Evolutionary conservation across 306 rosid species (phyloP).

Genomic region (Carpinus viminea): DNA sequence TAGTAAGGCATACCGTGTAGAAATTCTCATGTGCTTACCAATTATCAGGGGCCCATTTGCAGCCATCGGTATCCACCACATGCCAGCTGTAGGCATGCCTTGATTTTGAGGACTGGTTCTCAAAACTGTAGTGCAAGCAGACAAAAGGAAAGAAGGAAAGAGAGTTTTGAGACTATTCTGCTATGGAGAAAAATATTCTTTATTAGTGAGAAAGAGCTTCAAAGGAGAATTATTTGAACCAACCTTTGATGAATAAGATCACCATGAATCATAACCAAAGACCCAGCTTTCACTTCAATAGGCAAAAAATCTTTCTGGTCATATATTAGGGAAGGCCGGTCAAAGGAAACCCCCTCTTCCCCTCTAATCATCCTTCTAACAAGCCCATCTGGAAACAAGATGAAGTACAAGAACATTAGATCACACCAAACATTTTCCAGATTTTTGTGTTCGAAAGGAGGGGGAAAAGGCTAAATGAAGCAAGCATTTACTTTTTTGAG

Average conservation of each 20-base stretch:
- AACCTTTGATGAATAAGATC: slow-evolving; percentile 98
- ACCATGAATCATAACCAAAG: slow-evolving; percentile 88
- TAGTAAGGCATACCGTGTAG: neutral
- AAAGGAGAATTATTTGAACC: slow-evolving; percentile 26
- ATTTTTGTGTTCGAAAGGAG: neutral
- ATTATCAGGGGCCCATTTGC: slow-evolving; percentile 87
- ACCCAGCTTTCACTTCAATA: slow-evolving; percentile 88
- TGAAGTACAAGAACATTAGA: slow-evolving; percentile 4
- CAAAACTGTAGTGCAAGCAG: slow-evolving; percentile 60
- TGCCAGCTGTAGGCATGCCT: slow-evolving; percentile 95
- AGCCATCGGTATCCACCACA: slow-evolving; percentile 84
- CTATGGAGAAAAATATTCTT: slow-evolving; percentile 8
- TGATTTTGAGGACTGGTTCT: slow-evolving; percentile 85
- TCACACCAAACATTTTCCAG: slow-evolving; percentile 5
- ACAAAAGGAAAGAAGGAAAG: slow-evolving; percentile 11
- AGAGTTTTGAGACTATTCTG: slow-evolving; percentile 6
- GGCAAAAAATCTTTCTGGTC: slow-evolving; percentile 80
- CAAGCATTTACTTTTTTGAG: slow-evolving; percentile 67
- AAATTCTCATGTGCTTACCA: slow-evolving; percentile 53
- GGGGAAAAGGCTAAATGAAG: neutral
- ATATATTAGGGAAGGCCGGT: slow-evolving; percentile 71
- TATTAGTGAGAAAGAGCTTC: neutral
- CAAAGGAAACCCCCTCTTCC: slow-evolving; percentile 74
- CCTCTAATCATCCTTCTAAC: slow-evolving; percentile 83
- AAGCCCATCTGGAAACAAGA: slow-evolving; percentile 67